Evolutionary conservation across 805 yeast species (phyloP).

Genomic region (Scheffersomyces coipomensis): DNA sequence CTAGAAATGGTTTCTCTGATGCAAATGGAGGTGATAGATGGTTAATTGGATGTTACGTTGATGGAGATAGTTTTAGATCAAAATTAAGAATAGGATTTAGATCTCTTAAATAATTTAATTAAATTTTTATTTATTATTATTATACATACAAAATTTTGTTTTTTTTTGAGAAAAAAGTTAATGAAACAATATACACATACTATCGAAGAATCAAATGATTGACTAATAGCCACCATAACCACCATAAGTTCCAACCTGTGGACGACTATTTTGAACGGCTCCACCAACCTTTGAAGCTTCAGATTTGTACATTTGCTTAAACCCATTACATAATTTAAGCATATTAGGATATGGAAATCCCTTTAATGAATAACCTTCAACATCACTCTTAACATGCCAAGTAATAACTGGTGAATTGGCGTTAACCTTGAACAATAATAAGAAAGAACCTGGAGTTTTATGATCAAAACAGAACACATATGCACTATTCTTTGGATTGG

Average conservation of each 20-base stretch:
- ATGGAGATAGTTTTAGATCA: slow-evolving; percentile 69
- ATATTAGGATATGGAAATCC: slow-evolving; percentile 87
- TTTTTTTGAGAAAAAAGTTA: too few relatives aligned
- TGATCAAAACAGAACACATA: slow-evolving; percentile 90
- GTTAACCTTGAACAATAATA: slow-evolving; percentile 80
- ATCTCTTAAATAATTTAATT: slow-evolving; percentile 4
- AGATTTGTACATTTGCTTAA: slow-evolving; percentile 63
- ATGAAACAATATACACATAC: too few relatives aligned
- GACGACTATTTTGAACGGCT: slow-evolving; percentile 12
- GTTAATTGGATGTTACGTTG: slow-evolving; percentile 76
- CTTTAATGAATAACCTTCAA: slow-evolving; percentile 79
- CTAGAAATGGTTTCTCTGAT: slow-evolving; percentile 46
- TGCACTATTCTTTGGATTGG: slow-evolving; percentile 85
- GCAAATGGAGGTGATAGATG: slow-evolving; percentile 55
- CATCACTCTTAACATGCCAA: slow-evolving; percentile 90
- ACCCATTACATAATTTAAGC: slow-evolving; percentile 87
- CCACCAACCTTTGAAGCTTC: slow-evolving; percentile 18
- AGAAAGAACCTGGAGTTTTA: slow-evolving; percentile 91
- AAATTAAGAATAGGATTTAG: slow-evolving; percentile 38
- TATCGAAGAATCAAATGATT: too few relatives aligned
- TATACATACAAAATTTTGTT: too few relatives aligned
- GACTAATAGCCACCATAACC: slow-evolving; percentile 15
- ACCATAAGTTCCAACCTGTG: slow-evolving; percentile 16
- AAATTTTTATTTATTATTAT: too few relatives aligned
- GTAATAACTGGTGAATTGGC: slow-evolving; percentile 65